Base-by-base conservation (phyloP, 345 rosid genomes). In the Corymbia maculata region DNA sequence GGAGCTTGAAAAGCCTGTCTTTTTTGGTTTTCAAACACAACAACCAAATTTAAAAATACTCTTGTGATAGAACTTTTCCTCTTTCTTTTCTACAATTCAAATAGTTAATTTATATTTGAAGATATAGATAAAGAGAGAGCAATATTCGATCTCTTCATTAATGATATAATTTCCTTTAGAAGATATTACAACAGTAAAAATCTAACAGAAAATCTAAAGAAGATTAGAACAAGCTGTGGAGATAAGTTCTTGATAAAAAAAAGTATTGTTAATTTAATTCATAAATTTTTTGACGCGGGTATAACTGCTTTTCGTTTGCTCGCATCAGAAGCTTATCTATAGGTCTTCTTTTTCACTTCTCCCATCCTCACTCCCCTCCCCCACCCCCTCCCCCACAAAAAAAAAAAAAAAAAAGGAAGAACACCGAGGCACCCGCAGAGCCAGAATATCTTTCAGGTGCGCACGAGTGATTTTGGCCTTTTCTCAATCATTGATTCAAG, bases 401-500 rank as follows among this genome's bases (percentile, higher is more conserved):
- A 36, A 36, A 36, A 36, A 36, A 36, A 36, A 36, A 36, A 36
- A 4, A 36, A 36, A 36, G 4, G 42, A 36, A 36, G 42, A 36
- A 36, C 42, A 36, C 42, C 42, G 42, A 36, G 42, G 42, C 42
- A 4, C 42, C 42, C 42, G 42, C 42, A 36, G 42, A 36, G 42
- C 42, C 42, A 36, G 4, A 36, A 36, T 36, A 2, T 36, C 42
- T 36, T 36, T 36, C 42, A 36, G 42, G 42, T 36, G 42, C 42
- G 42, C 42, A 36, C 42, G 4, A 36, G 42, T 36, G 42, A 36
- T 36, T 36, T 36, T 36, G 42, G 3, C 4, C 42, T 36, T 36
- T 36, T 36, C 42, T 36, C 42, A 36, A 36, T 36, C 87, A 79
- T 90, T 97, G 89, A 91, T 94, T 95, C 49, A 91, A 97, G 98